Conservation (phyloP, 2,329 filamentous ascomycete species). For the Alternaria tenuissima region DNA sequence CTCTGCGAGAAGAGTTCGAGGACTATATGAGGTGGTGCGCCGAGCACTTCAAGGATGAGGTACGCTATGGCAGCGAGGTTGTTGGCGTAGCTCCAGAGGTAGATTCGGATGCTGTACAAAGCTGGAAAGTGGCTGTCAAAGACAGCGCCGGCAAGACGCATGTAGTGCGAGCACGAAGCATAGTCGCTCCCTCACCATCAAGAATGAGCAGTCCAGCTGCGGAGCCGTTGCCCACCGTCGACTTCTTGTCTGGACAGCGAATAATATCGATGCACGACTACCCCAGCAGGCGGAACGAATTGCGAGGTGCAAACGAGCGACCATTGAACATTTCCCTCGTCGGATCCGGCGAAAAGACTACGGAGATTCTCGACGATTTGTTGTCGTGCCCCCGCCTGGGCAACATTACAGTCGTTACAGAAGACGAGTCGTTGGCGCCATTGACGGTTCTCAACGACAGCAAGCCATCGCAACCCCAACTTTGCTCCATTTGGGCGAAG, state of each 20-base stretch:
- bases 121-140: slow-evolving; percentile 42
- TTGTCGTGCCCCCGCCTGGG: slow-evolving; percentile 44
- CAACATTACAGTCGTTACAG: slow-evolving; percentile 47
- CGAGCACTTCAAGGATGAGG: slow-evolving; percentile 43
- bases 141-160: slow-evolving; percentile 35
- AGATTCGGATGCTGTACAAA: slow-evolving; percentile 24
- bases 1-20: slow-evolving; percentile 50
- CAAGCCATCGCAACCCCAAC: slow-evolving; percentile 37
- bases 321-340: slow-evolving; percentile 43
- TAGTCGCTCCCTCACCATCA: slow-evolving; percentile 39
- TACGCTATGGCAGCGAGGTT: slow-evolving; percentile 44
- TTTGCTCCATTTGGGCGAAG: slow-evolving; percentile 50
- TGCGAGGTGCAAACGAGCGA: slow-evolving; percentile 38
- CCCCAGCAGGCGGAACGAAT: slow-evolving; percentile 38
- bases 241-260: slow-evolving; percentile 45
- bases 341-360: slow-evolving; percentile 38
- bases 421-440: slow-evolving; percentile 42
- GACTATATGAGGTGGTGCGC: slow-evolving; percentile 51
- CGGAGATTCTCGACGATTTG: slow-evolving; percentile 47
- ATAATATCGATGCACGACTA: slow-evolving; percentile 47
- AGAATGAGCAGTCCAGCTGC: slow-evolving; percentile 22
- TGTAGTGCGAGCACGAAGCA: slow-evolving; percentile 35
- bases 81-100: slow-evolving; percentile 39
- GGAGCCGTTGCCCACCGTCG: slow-evolving; percentile 32
- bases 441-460: slow-evolving; percentile 37